phyloP scores from a whole-genome alignment of 164 flowering plant species.

The Kalanchoe fedtschenkoi region DNA sequence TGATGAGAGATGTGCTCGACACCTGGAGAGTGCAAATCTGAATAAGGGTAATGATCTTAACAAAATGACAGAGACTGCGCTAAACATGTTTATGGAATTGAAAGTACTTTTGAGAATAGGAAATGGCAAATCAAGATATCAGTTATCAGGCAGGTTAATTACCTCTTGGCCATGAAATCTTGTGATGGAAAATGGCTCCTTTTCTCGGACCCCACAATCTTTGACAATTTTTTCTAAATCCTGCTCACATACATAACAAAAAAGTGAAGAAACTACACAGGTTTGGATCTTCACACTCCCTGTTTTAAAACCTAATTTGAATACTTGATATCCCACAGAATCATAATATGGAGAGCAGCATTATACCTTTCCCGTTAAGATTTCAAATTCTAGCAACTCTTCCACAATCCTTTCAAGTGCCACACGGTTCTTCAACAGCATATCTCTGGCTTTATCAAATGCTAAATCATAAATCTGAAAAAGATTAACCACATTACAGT shows the following conservation, averaged over 20 bases:
- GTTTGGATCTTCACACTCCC: background rate
- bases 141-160: slow-evolving; percentile 7
- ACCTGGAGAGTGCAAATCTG: slow-evolving; percentile 31
- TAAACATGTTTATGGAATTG: too few relatives aligned
- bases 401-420: slow-evolving; percentile 77
- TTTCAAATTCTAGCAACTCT: slow-evolving; percentile 70
- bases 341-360: background rate
- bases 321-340: background rate
- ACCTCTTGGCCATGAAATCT: slow-evolving; percentile 38
- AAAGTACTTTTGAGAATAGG: too few relatives aligned
- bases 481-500: background rate
- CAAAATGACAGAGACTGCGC: background rate
- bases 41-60: too few relatives aligned
- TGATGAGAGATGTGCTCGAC: slow-evolving; percentile 30
- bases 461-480: slow-evolving; percentile 66
- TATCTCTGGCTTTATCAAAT: slow-evolving; percentile 59
- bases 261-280: background rate
- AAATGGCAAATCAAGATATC: background rate
- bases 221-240: slow-evolving; percentile 54
- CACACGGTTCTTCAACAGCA: slow-evolving; percentile 54
- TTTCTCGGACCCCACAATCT: slow-evolving; percentile 51
- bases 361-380: slow-evolving; percentile 66
- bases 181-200: slow-evolving; percentile 75
- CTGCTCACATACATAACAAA: slow-evolving; percentile 24
- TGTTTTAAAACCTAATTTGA: background rate